Base-by-base conservation (phyloP, 1,139 yeast genomes). In the Yamadazyma atlantica region DNA sequence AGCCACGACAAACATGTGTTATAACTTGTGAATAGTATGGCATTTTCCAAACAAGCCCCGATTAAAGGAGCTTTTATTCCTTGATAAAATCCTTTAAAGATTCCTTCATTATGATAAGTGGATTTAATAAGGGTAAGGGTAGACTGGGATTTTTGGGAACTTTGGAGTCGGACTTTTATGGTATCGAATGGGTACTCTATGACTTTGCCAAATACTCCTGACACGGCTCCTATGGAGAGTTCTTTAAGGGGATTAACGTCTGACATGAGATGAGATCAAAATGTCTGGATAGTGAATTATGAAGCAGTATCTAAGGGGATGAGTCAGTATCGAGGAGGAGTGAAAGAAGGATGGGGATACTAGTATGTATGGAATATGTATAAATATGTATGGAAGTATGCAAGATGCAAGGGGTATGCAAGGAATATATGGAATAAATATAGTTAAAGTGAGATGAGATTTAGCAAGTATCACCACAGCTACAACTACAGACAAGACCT, bases 111-210 rank as follows among this genome's bases (percentile, higher is more conserved):
- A 2, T 46, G 46, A 42, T 78, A 73, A 0, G 95, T 86, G 47
- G 75, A 64, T 32, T 50, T 53, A 32, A 90, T 78, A 56, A 94
- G 82, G 43, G 74, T 78, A 16, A 69, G 33, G 0, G 94, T 82
- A 1, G 84, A 78, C 13, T 23, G 23, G 47, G 43, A 39, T 12
- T 79, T 81, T 16, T 44, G 31, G 9, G 62, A 42, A 0, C 95
- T 79, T 60, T 90, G 97, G 24, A 90, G 69, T 39, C 97, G 69
- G 2, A 90, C 97, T 58, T 90, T 90, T 36, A 89, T 75, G 1
- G 97, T 90, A 55, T 90, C 97, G 50, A 90, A 87, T 1, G 97
- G 97, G 52, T 82, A 89, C 60, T 90, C 97, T 5, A 90, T 76
- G 24, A 85, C 55, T 55, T 90, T 90, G 3, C 96, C 97, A 8